Conservation (phyloP, 805 yeast species). For the Blastobotrys robertii region DNA sequence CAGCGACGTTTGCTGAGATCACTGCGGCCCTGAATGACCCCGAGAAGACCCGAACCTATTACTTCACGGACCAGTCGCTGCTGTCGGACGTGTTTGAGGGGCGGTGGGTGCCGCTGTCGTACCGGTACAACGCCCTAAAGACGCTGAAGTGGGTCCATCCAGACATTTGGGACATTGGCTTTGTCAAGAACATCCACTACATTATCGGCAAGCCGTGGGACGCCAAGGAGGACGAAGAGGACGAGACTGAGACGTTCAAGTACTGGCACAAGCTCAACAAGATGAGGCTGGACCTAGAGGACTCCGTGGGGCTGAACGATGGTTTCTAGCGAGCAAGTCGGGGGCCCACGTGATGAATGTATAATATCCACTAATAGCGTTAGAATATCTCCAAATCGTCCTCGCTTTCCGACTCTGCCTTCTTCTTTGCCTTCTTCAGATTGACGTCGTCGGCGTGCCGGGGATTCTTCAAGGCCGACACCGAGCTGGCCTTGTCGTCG, state of each 20-base stretch:
- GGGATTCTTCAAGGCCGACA: neutral
- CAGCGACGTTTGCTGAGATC: slow-evolving; percentile 32
- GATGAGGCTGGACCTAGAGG: slow-evolving; percentile 10
- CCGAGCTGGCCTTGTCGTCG: no score
- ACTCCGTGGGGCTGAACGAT: slow-evolving; percentile 7
- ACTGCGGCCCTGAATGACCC: slow-evolving; percentile 32
- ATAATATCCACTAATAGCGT: neutral
- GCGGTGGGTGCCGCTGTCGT: slow-evolving; percentile 43
- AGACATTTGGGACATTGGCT: slow-evolving; percentile 37
- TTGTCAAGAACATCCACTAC: slow-evolving; percentile 49
- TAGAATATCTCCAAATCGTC: slow-evolving; percentile 26
- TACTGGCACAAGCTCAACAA: slow-evolving; percentile 38
- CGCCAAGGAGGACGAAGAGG: slow-evolving; percentile 24
- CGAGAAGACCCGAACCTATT: slow-evolving; percentile 32
- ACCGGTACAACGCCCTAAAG: slow-evolving; percentile 47
- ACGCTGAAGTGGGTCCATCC: slow-evolving; percentile 38
- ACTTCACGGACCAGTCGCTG: slow-evolving; percentile 51
- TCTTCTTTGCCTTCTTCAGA: neutral
- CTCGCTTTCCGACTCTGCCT: slow-evolving; percentile 27
- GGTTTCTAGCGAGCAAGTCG: no score
- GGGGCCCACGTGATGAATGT: no score
- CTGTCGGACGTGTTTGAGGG: slow-evolving; percentile 43
- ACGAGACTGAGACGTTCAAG: slow-evolving; percentile 39
- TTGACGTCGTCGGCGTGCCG: slow-evolving; percentile 4
- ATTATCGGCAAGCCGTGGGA: slow-evolving; percentile 55